Conservation (phyloP, 345 rosid genomes). For the Corymbia maculata region DNA sequence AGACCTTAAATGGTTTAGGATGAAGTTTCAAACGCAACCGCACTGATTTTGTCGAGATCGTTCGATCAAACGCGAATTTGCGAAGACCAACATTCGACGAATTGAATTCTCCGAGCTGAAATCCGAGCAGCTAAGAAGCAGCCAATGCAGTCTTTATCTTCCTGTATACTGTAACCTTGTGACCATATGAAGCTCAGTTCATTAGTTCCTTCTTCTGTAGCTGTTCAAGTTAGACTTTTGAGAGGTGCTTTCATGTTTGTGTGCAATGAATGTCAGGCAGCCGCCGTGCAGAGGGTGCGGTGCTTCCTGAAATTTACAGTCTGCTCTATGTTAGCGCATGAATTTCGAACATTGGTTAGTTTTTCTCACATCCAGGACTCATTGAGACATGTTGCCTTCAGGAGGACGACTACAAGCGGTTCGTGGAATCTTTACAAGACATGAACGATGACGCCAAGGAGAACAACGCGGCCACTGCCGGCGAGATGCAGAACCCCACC, state of each 20-base stretch:
- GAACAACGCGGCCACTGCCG: background rate
- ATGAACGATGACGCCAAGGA: conserved; percentile 8
- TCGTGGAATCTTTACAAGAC: conserved; percentile 48
- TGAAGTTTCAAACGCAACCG: background rate
- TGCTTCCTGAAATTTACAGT: background rate
- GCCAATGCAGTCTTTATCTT: background rate
- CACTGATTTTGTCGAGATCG: background rate
- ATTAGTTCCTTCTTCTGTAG: background rate
- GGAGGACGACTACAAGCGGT: conserved; percentile 55
- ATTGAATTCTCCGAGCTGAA: background rate
- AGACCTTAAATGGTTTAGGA: background rate
- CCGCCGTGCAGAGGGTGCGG: background rate
- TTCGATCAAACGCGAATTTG: background rate
- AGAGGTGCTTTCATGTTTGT: no score
- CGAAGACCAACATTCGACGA: background rate
- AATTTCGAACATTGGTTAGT: background rate
- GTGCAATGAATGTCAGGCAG: no score
- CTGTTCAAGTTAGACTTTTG: background rate
- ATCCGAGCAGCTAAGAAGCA: background rate
- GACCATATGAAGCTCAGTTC: background rate
- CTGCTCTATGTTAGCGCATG: background rate
- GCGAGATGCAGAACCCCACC: background rate
- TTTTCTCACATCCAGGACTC: background rate
- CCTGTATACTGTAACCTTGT: background rate
- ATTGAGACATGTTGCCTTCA: background rate